Base-by-base conservation (phyloP, 305 asterid species). In the Rubia occidens region DNA sequence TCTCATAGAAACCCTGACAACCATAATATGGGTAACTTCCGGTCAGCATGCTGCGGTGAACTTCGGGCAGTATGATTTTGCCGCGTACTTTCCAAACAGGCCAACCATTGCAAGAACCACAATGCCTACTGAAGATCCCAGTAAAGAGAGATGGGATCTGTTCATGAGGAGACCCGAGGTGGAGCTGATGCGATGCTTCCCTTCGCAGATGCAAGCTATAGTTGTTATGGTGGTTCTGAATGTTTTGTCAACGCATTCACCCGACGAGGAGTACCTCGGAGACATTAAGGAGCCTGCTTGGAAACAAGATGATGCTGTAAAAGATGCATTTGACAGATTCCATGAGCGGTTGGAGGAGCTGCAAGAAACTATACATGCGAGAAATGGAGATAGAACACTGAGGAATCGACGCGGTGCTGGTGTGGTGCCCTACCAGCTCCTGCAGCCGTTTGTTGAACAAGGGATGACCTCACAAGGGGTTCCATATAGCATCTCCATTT, bases 41-140 rank as follows among this genome's bases (percentile, higher is more conserved):
- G 91, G 86, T 1, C 96, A 87, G 79, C 97, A 87, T 54, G 87
- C 96, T 4, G 96, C 95, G 0, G 95, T 89, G 0, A 89, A 89
- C 77, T 89, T 91, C 9, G 95, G 98, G 0, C 98, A 91, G 35
- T 91, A 76, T 13, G 80, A 82, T 40, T 89, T 63, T 18, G 95
- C 72, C 0, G 98, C 82, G 8, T 89, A 86, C 64, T 81, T 89
- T 8, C 98, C 98, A 0, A 91, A 89, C 66, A 74, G 95, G 76
- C 96, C 95, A 0, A 77, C 95, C 40, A 73, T 79, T 53, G 90
- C 92, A 4, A 79, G 96, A 42, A 62, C 64, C 0, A 76, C 60
- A 11, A 82, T 91, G 88, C 95, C 95, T 0, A 69, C 67, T 0
- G 98, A 91, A 68, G 85, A 86, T 8, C 86, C 88, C 40, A 79